These are phyloP conservation scores for Hibiscus syriacus DNA, from an alignment of 345 rosid species.

Conservation along the genomic window DNA sequence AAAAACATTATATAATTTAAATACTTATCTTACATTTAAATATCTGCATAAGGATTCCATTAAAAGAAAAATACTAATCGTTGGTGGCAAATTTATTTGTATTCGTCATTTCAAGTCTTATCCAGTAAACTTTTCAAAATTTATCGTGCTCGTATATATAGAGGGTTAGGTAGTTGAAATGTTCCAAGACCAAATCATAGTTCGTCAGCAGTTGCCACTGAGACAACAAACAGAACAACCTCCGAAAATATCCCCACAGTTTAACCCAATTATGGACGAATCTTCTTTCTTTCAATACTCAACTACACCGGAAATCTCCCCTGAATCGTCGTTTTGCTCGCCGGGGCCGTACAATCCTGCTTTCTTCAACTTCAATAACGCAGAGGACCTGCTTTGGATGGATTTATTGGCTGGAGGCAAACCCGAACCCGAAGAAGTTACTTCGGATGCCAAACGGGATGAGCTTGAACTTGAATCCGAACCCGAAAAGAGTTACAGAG, in stretches of 20 bases:
- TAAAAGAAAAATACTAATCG: too few relatives aligned
- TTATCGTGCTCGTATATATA: not conserved
- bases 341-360: constrained; percentile 29
- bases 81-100: too few relatives aligned
- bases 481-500: constrained; percentile 39
- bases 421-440: constrained; percentile 14
- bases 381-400: constrained; percentile 35
- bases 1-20: too few relatives aligned
- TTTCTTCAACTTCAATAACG: constrained; percentile 28
- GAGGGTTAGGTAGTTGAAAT: not conserved
- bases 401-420: constrained; percentile 25
- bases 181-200: not conserved
- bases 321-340: constrained; percentile 31
- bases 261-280: constrained; percentile 21
- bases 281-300: constrained; percentile 19
- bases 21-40: too few relatives aligned
- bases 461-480: not conserved
- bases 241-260: too few relatives aligned
- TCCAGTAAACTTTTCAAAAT: too few relatives aligned
- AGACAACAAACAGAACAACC: not conserved
- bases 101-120: too few relatives aligned
- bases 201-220: not conserved
- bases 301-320: constrained; percentile 19
- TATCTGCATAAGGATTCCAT: too few relatives aligned
- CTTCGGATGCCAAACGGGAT: constrained; percentile 9